A percentile compares a stretch with the other conserved stretches of the same genome.
Conservation (phyloP, 139 green algal species). For the Gonium pectorale region DNA sequence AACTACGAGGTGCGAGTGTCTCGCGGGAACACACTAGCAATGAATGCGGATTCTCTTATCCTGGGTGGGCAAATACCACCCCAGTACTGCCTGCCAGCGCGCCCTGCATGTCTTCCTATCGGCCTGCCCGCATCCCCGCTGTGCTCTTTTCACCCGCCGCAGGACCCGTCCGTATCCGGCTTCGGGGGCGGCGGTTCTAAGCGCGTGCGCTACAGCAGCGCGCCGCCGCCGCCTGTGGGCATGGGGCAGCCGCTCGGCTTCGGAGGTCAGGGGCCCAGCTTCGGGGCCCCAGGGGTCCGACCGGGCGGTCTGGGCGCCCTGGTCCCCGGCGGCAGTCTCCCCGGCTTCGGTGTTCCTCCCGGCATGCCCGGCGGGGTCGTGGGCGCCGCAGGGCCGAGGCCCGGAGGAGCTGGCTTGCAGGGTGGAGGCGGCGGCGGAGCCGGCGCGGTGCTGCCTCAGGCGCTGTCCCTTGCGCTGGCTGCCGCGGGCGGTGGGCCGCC, state of each 20-base stretch:
- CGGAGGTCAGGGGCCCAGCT: too few species aligned
- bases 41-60: too few species aligned
- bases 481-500: neutral
- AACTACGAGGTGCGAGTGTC: constrained; percentile 92
- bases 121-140: too few species aligned
- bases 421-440: neutral
- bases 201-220: constrained; percentile 11
- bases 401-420: neutral
- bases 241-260: neutral
- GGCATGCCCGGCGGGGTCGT: neutral
- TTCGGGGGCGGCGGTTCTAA: constrained; percentile 22
- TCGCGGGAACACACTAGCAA: too few species aligned
- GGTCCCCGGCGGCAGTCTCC: neutral
- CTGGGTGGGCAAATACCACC: too few species aligned
- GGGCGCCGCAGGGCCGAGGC: neutral
- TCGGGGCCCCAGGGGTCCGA: neutral
- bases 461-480: constrained; percentile 9
- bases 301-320: neutral
- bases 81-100: too few species aligned
- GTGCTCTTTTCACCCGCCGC: too few species aligned
- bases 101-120: too few species aligned
- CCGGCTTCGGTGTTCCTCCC: too few species aligned
- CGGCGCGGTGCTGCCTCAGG: neutral
- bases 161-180: neutral
- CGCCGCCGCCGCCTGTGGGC: neutral